Base-by-base conservation (phyloP, 768 basidiomycete genomes). In the Suillus subluteus region DNA sequence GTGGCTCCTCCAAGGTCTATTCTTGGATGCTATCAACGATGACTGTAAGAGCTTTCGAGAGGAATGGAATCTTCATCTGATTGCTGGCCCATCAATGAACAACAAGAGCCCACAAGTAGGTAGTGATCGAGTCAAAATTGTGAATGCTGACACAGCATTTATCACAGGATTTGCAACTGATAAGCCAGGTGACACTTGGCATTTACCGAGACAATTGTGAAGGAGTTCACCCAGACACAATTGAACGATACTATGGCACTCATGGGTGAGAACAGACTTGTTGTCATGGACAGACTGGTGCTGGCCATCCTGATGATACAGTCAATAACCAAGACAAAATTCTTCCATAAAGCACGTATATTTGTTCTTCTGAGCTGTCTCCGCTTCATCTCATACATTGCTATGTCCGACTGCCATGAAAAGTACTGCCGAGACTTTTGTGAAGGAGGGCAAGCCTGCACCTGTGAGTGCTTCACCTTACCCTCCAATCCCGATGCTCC, bases 1-100 rank as follows among this genome's bases (percentile, higher is more conserved):
- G 0, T 85, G 84, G 84, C 73, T 85, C 0, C 69, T 86, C 0
- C 81, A 84, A 32, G 30, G 37, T 41, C 71, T 85, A 0, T 85
- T 84, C 65, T 74, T 85, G 0, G 63, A 72, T 2, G 43, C 43
- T 0, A 77, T 85, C 30, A 80, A 83, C 41, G 21, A 62, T 0
- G 81, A 83, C 62, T 83, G 81, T 58, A 1, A 65, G 0, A 44
- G 63, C 13, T 83, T 84, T 66, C 68, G 70, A 15, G 0, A 66
- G 2, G 69, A 79, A 6, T 84, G 82, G 82, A 85, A 84, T 63
- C 43, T 70, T 9, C 79, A 84, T 62, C 75, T 78, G 0, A 70
- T 84, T 12, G 76, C 72, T 4, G 75, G 72, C 2, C 44, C 43
- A 13, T 52, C 50, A 52, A 73, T 68, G 1, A 71, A 75, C 35